Evolutionary conservation across 1,139 yeast genomes (phyloP).

Genomic region (Candida albicans): DNA sequence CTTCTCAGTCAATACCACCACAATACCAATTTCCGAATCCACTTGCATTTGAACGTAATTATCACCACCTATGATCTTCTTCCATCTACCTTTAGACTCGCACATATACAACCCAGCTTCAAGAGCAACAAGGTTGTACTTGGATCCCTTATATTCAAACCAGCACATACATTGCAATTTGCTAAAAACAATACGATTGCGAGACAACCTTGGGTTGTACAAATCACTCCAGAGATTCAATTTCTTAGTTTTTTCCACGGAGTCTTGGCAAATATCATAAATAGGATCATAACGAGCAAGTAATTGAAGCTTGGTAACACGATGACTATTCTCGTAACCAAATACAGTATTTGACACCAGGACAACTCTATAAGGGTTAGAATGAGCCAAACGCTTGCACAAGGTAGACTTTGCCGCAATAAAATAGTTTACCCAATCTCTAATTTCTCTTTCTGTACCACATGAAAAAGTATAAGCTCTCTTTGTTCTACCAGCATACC

Average conservation of each 20-base stretch:
- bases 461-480: constrained; percentile 57
- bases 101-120: constrained; percentile 47
- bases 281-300: constrained; percentile 65
- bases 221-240: constrained; percentile 31
- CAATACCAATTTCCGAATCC: constrained; percentile 54
- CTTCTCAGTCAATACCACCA: constrained; percentile 60
- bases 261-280: constrained; percentile 33
- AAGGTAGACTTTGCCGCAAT: constrained; percentile 55
- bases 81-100: constrained; percentile 57
- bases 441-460: constrained; percentile 53
- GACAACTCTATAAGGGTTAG: constrained; percentile 57
- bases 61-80: constrained; percentile 52
- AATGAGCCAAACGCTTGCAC: constrained; percentile 41
- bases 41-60: constrained; percentile 65
- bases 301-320: constrained; percentile 59
- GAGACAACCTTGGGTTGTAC: constrained; percentile 23
- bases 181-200: constrained; percentile 28
- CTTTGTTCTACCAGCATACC: constrained; percentile 49
- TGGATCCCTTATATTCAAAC: constrained; percentile 27
- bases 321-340: constrained; percentile 58
- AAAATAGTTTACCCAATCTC: constrained; percentile 59
- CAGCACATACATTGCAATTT: constrained; percentile 28
- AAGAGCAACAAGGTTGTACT: constrained; percentile 36
- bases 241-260: constrained; percentile 20
- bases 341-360: constrained; percentile 62